Percentiles rank a stretch among this genome's conserved stretches.
Conservation (phyloP, 2,329 filamentous ascomycete genomes). For the Pseudogymnoascus sp. region DNA sequence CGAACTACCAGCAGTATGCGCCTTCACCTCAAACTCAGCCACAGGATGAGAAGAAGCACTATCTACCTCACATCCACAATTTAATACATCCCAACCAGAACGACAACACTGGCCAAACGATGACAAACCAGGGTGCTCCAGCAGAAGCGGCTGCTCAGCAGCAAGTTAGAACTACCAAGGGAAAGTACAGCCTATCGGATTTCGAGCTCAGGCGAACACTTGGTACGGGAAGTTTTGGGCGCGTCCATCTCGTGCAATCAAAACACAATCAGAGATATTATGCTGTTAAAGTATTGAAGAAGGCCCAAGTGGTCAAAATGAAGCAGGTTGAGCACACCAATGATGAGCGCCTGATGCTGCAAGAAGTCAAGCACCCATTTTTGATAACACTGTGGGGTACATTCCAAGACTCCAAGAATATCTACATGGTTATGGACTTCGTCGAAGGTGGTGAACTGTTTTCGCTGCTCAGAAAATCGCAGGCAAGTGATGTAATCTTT, state of each 20-base stretch:
- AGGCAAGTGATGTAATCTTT: slow-evolving; percentile 38
- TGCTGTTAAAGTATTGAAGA: slow-evolving; percentile 97
- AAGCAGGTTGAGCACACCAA: slow-evolving; percentile 99
- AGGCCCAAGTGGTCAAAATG: slow-evolving; percentile 98
- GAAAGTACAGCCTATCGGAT: slow-evolving; percentile 90
- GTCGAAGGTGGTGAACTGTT: slow-evolving; percentile 97
- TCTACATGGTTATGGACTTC: slow-evolving; percentile 99
- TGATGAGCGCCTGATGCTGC: slow-evolving; percentile 91
- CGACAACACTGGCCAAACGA: slow-evolving; percentile 33
- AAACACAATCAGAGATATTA: slow-evolving; percentile 98
- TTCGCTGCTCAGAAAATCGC: slow-evolving; percentile 86
- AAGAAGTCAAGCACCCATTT: slow-evolving; percentile 95
- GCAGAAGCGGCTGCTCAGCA: slow-evolving; percentile 9
- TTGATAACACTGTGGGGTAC: slow-evolving; percentile 97
- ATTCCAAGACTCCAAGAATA: slow-evolving; percentile 87
- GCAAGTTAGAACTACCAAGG: slow-evolving; percentile 68
- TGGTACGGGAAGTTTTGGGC: slow-evolving; percentile 92
- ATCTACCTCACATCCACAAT: slow-evolving; percentile 74
- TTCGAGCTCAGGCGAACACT: slow-evolving; percentile 86
- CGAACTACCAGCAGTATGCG: slow-evolving; percentile 21
- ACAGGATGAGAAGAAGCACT: slow-evolving; percentile 41
- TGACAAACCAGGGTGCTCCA: slow-evolving; percentile 21
- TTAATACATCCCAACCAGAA: slow-evolving; percentile 63
- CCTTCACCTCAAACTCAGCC: slow-evolving; percentile 21
- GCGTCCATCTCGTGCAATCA: slow-evolving; percentile 93